Base-by-base conservation (phyloP, 495 filamentous ascomycete species). In the Podospora comata region DNA sequence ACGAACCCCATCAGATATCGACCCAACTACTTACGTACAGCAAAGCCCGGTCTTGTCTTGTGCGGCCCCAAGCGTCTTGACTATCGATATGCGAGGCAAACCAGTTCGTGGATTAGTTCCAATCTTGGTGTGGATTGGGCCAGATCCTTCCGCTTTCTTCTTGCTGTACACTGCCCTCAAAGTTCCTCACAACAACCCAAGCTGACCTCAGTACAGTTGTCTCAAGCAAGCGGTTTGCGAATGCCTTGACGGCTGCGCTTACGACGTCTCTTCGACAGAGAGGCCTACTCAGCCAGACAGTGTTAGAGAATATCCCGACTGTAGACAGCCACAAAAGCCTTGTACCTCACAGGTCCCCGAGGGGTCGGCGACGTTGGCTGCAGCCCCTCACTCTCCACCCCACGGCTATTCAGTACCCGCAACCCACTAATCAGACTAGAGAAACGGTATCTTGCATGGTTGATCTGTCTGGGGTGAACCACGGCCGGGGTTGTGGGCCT, bases 321-420 rank as follows among this genome's bases (percentile, higher is more conserved):
- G 18, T 18, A 58, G n/a, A 58, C 55, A 58, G 55, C 55, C 55
- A 58, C 55, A 58, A 58, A 48, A 1, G 55, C 55, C 55, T 58
- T n/a, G n/a, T 26, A 58, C n/a, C n/a, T 58, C 55, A 58, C 55
- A 58, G 55, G 55, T 58, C 55, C 55, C 55, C 55, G 55, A 58
- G 39, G 39, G 13, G 55, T 58, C 55, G 55, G 55, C 55, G 55
- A 58, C 55, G n/a, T 20, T 58, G 55, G 6, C 55, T 26, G 55
- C 55, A 58, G 18, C 16, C n/a, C 55, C 55, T 19, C n/a, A 58
- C n/a, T 26, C 19, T n/a, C 55, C 55, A 58, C 55, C 55, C 55
- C 39, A 48, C 39, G 39, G 7, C 39, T 16, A 48, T 48, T 48
- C 9, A 48, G 39, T 48, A 9, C 9, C 39, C 39, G 6, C 6